Conservation (phyloP, 2,329 filamentous ascomycete genomes). For the Microcyclospora pomicola region DNA sequence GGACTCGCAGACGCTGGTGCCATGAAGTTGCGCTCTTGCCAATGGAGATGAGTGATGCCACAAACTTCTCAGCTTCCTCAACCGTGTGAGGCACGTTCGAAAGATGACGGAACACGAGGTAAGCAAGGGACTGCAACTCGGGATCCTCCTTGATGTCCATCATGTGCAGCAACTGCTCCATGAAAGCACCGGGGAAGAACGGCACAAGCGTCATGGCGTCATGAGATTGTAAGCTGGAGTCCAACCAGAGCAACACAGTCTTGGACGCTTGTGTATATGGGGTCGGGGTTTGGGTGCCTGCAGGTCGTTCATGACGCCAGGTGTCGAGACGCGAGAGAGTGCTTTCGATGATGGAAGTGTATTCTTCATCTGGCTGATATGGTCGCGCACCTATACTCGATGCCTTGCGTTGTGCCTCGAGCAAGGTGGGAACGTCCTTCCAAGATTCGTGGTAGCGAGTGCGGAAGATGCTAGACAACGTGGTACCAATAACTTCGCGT, state of each 20-base stretch:
- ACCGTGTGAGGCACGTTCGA: conserved; percentile 87
- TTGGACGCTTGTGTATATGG: conserved; percentile 93
- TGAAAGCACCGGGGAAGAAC: conserved; percentile 82
- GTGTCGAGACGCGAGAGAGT: conserved; percentile 69
- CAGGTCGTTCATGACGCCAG: conserved; percentile 72
- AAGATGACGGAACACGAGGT: conserved; percentile 91
- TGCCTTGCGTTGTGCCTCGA: conserved; percentile 62
- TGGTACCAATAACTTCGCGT: conserved; percentile 82
- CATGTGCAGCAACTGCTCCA: conserved; percentile 92
- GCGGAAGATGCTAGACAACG: conserved; percentile 75
- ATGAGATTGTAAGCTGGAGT: conserved; percentile 76
- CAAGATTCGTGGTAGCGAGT: conserved; percentile 93
- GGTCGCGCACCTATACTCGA: conserved; percentile 77
- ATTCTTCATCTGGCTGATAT: conserved; percentile 65
- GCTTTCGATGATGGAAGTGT: conserved; percentile 54
- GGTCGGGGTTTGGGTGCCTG: conserved; percentile 84
- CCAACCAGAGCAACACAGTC: conserved; percentile 89
- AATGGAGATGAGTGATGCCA: conserved; percentile 73
- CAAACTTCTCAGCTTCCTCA: conserved; percentile 74
- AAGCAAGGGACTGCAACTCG: conserved; percentile 84
- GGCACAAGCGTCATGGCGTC: conserved; percentile 83
- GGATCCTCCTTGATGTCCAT: conserved; percentile 99
- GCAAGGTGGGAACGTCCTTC: conserved; percentile 58
- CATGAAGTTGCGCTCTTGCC: conserved; percentile 73
- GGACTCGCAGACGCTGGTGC: conserved; percentile 87